phyloP scores from a whole-genome alignment of 2,329 filamentous ascomycete genomes.

The Penicillium sp. region DNA sequence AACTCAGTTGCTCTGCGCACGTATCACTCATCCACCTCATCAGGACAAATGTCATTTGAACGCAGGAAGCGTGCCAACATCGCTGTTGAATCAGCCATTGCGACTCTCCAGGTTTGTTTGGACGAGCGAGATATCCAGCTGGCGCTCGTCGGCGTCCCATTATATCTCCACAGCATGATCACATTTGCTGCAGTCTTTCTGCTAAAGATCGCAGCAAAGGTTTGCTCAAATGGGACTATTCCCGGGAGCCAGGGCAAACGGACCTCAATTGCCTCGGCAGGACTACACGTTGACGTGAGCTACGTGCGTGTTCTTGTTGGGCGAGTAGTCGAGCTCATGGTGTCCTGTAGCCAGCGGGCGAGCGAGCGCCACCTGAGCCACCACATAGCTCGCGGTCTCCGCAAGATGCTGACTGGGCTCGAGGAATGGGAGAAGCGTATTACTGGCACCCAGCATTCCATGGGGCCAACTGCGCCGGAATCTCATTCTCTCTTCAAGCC shows the following conservation, averaged over 20 bases:
- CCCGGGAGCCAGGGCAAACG: constrained; percentile 36
- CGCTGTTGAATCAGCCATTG: constrained; percentile 44
- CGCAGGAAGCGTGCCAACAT: constrained; percentile 46
- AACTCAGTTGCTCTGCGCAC: constrained; percentile 51
- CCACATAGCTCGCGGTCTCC: constrained; percentile 39
- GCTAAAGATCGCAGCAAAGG: constrained; percentile 44
- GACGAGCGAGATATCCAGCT: constrained; percentile 45
- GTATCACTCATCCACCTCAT: constrained; percentile 39
- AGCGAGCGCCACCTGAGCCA: constrained; percentile 43
- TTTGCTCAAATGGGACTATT: constrained; percentile 31
- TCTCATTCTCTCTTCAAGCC: constrained; percentile 36
- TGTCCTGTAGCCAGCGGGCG: constrained; percentile 38
- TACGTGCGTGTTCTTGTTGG: constrained; percentile 37
- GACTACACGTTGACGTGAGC: constrained; percentile 33
- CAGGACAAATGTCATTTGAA: constrained; percentile 43
- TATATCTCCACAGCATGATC: constrained; percentile 49
- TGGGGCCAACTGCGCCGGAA: constrained; percentile 25
- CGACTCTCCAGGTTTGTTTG: constrained; percentile 42
- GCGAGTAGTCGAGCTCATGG: constrained; percentile 38
- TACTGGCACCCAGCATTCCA: constrained; percentile 18
- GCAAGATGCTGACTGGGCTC: constrained; percentile 40
- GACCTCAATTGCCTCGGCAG: constrained; percentile 40
- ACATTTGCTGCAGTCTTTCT: constrained; percentile 48
- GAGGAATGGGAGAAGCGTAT: constrained; percentile 41
- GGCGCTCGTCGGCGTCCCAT: constrained; percentile 43